A percentile compares a stretch with the other conserved stretches of the same genome.
Conservation (phyloP, 371 early-diverging fungal genomes). For the Circinella minor region DNA sequence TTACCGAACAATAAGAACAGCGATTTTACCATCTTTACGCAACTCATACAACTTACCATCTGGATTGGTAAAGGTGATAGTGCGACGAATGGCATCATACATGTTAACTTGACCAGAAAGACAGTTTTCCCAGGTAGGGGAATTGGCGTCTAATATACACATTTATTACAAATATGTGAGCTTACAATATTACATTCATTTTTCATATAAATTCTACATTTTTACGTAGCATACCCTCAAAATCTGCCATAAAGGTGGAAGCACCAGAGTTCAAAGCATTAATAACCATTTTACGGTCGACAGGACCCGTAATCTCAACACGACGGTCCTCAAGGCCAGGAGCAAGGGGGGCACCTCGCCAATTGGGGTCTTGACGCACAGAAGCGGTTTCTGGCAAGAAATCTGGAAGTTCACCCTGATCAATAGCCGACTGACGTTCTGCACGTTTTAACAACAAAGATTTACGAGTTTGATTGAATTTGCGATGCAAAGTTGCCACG, state of each 20-base stretch:
- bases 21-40: conserved; percentile 80
- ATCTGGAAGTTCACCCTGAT: conserved; percentile 83
- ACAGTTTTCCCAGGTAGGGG: conserved; percentile 90
- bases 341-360: conserved; percentile 89
- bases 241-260: conserved; percentile 95
- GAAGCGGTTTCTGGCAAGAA: conserved; percentile 91
- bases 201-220: neutral
- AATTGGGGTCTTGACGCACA: conserved; percentile 87
- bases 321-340: conserved; percentile 92
- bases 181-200: too few relatives aligned
- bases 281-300: conserved; percentile 98
- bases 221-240: conserved; percentile 76
- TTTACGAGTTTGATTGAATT: conserved; percentile 88
- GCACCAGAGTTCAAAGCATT: conserved; percentile 95
- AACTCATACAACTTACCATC: conserved; percentile 92
- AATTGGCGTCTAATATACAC: conserved; percentile 73
- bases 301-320: conserved; percentile 97
- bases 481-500: conserved; percentile 82
- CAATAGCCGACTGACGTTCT: conserved; percentile 77
- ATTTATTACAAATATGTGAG: neutral
- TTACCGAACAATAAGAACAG: conserved; percentile 86
- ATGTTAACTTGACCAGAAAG: conserved; percentile 89
- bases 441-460: conserved; percentile 74
- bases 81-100: conserved; percentile 85
- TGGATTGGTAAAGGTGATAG: conserved; percentile 80